A percentile compares a stretch with the other conserved stretches of the same genome.
Conservation (phyloP, 768 basidiomycete genomes). For the Rhizopogon salebrosus region DNA sequence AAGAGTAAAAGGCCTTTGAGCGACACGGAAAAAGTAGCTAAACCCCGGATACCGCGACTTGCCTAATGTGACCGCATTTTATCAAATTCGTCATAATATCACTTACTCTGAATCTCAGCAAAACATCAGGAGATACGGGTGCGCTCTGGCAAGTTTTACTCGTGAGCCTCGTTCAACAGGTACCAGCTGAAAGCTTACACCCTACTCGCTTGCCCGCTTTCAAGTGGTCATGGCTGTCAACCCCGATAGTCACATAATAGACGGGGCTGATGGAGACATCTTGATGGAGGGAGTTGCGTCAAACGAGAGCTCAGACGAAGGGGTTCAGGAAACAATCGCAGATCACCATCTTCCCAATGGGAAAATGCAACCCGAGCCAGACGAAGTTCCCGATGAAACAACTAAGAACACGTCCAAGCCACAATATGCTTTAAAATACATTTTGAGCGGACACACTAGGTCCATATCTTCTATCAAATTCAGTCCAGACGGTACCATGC, state of each 20-base stretch:
- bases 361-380: background rate
- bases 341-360: background rate
- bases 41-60: constrained; percentile 8
- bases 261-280: background rate
- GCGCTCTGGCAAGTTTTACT: too few species aligned
- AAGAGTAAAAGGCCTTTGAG: constrained; percentile 2
- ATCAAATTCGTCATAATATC: background rate
- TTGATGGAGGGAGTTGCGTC: background rate
- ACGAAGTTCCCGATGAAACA: background rate
- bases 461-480: constrained; percentile 86
- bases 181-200: background rate
- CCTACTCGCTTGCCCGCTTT: background rate
- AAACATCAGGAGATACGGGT: too few species aligned
- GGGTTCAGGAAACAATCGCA: background rate
- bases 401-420: constrained; percentile 24
- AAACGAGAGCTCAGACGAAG: background rate
- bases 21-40: background rate
- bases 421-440: constrained; percentile 55
- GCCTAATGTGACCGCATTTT: background rate
- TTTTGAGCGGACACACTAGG: constrained; percentile 77
- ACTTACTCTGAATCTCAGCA: too few species aligned
- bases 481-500: constrained; percentile 73
- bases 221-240: background rate
- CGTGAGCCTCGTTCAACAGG: too few species aligned
- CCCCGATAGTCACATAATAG: background rate